Evolutionary conservation across 2,329 filamentous ascomycete genomes (phyloP).

Genomic region (Penicillium sp.): DNA sequence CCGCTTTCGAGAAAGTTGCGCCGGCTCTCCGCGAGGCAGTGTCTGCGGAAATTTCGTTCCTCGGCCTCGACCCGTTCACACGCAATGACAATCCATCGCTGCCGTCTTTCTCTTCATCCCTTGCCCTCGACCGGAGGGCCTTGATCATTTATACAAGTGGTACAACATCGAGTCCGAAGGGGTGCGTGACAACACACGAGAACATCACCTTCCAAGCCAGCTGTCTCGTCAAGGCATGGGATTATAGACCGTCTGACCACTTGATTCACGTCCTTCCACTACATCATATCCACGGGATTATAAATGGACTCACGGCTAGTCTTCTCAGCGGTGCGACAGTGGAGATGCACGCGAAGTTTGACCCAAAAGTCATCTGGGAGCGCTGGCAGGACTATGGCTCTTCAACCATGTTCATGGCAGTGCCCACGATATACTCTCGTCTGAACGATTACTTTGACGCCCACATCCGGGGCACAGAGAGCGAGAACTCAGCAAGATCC

Average conservation of each 20-base stretch:
- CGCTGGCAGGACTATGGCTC: conserved; percentile 48
- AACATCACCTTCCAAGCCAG: conserved; percentile 42
- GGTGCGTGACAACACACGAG: conserved; percentile 50
- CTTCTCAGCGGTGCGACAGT: conserved; percentile 52
- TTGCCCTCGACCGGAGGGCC: conserved; percentile 38
- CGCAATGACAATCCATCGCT: conserved; percentile 29
- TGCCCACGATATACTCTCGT: conserved; percentile 57
- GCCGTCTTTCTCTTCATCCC: conserved; percentile 38
- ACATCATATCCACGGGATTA: conserved; percentile 56
- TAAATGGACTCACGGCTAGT: conserved; percentile 54
- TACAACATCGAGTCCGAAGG: conserved; percentile 48
- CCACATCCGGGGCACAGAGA: conserved; percentile 41
- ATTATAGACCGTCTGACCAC: conserved; percentile 44
- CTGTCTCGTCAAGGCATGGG: conserved; percentile 38
- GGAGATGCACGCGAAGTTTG: conserved; percentile 54
- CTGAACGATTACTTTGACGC: conserved; percentile 52
- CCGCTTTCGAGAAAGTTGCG: conserved; percentile 42
- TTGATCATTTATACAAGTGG: conserved; percentile 51
- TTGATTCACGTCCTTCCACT: conserved; percentile 56
- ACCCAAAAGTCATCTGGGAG: conserved; percentile 51
- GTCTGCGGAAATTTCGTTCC: conserved; percentile 36
- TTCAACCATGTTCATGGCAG: conserved; percentile 55
- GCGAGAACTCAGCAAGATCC: conserved; percentile 37
- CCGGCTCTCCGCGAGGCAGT: conserved; percentile 37
- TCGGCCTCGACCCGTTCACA: conserved; percentile 34